These are phyloP conservation scores for Coffea canephora DNA, from an alignment of 257 asterid species.

Conservation along the genomic window DNA sequence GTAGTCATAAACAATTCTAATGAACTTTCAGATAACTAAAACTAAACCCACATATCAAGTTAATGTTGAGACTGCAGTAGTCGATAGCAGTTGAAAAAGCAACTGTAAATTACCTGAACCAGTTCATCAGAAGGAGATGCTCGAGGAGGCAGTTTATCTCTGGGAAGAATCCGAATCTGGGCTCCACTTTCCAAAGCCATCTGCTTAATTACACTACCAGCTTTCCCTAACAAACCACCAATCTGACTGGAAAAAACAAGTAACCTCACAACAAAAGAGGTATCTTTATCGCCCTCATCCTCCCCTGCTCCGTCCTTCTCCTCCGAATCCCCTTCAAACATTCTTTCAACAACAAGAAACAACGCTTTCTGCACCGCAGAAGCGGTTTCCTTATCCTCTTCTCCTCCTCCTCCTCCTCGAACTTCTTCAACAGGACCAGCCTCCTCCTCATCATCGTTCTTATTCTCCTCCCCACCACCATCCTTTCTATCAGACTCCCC, in stretches of 20 bases:
- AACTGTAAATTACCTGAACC: slow-evolving; percentile 62
- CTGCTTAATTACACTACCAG: slow-evolving; percentile 76
- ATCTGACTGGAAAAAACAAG: slow-evolving; percentile 78
- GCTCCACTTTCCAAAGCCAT: slow-evolving; percentile 94
- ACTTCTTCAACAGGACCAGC: slow-evolving; percentile 37
- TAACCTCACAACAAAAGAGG: slow-evolving; percentile 53
- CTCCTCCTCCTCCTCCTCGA: slow-evolving; percentile 18
- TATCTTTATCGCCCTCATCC: slow-evolving; percentile 45
- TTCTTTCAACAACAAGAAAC: slow-evolving; percentile 61
- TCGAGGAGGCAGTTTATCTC: slow-evolving; percentile 76
- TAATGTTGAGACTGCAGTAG: background rate
- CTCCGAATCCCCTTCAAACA: slow-evolving; percentile 49
- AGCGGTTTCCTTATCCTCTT: slow-evolving; percentile 26
- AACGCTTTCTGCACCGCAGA: slow-evolving; percentile 70
- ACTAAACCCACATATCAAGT: background rate
- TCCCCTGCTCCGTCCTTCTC: slow-evolving; percentile 41
- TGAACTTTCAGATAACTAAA: background rate
- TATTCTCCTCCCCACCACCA: slow-evolving; percentile 33
- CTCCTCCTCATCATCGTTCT: slow-evolving; percentile 39
- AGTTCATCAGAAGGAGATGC: slow-evolving; percentile 84
- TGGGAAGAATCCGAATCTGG: slow-evolving; percentile 80
- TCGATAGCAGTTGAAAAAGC: background rate
- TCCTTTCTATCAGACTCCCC: slow-evolving; percentile 38
- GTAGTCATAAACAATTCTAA: background rate
- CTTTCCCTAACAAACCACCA: slow-evolving; percentile 72